phyloP scores from a whole-genome alignment of 306 rosid genomes.

The Hippophae rhamnoides region DNA sequence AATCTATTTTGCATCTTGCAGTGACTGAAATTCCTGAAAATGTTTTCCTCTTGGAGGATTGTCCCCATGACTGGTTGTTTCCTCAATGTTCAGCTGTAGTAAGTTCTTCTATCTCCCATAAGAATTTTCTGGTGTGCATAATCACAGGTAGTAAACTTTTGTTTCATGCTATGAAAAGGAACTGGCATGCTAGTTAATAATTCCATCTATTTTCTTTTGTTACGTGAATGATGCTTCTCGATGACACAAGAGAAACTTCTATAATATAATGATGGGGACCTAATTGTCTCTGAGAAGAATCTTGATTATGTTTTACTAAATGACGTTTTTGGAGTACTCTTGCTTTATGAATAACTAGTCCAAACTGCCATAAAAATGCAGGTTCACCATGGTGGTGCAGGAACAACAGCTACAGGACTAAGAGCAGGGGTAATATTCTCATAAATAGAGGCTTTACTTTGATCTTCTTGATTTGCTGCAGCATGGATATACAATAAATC shows the following conservation, averaged over 20 bases:
- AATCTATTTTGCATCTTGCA: conserved; percentile 30
- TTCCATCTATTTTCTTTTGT: neutral
- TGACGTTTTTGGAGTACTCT: neutral
- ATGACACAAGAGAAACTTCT: neutral
- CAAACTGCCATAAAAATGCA: conserved; percentile 25
- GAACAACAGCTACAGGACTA: conserved; percentile 91
- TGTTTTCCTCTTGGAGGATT: conserved; percentile 76
- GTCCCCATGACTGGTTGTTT: conserved; percentile 97
- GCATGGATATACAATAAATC: too few species aligned
- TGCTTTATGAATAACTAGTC: neutral
- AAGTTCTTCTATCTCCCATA: conserved; percentile 22
- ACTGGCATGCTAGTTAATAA: neutral
- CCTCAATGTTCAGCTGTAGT: conserved; percentile 97
- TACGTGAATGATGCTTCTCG: neutral
- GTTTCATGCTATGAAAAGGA: neutral
- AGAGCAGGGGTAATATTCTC: conserved; percentile 76
- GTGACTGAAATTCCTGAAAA: conserved; percentile 58
- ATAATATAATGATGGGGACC: neutral
- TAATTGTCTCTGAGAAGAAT: neutral
- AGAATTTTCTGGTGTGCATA: conserved; percentile 3
- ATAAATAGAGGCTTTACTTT: conserved; percentile 7
- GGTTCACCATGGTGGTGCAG: conserved; percentile 99
- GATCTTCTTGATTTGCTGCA: neutral
- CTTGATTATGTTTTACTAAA: neutral
- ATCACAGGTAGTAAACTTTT: neutral